Base-by-base conservation (phyloP, 1,139 yeast genomes). In the Scheffersomyces insectosa region DNA sequence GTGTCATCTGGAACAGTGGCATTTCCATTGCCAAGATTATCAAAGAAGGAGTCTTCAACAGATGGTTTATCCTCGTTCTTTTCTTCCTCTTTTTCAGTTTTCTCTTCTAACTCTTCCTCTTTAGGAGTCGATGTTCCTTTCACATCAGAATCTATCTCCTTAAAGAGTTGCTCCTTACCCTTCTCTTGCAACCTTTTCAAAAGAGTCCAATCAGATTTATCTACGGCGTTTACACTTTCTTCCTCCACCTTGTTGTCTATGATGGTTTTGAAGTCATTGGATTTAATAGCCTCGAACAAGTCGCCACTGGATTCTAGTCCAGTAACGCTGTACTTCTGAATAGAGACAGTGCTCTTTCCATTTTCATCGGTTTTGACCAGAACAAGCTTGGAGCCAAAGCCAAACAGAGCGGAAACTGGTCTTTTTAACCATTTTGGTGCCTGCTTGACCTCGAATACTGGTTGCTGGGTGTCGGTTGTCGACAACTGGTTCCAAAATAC, bases 361-460 rank as follows among this genome's bases (percentile, higher is more conserved):
- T 67, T 67, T 7, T 68, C 64, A 38, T 60, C 66, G 30, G 72
- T 70, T 36, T 66, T 62, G 28, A 88, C 81, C 8, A 75, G 64
- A 6, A 87, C 95, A 38, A 93, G 65, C 66, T 88, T 89, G 36
- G 97, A 96, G 43, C 99, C 99, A 68, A 90, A 93, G 0, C 97
- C 99, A 72, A 95, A 95, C 4, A 83, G 73, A 8, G 85, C 97
- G 38, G 85, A 75, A 3, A 79, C 73, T n/a, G 90, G 90, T 50
- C 85, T 76, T 50, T 80, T 79, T 49, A 89, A 79, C 99, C 99
- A 95, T 45, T 70, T 63, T 36, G 99, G 99, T 16, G 98, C 95
- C 65, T 90, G 96, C 48, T 76, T 72, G 29, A 80, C 74, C 28
- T 75, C 72, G 53, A 86, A 85, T 11, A 79, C 79, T 2, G 88